phyloP scores from a whole-genome alignment of 2,329 filamentous ascomycete species.

The Aspergillus oerlinghausenensis region DNA sequence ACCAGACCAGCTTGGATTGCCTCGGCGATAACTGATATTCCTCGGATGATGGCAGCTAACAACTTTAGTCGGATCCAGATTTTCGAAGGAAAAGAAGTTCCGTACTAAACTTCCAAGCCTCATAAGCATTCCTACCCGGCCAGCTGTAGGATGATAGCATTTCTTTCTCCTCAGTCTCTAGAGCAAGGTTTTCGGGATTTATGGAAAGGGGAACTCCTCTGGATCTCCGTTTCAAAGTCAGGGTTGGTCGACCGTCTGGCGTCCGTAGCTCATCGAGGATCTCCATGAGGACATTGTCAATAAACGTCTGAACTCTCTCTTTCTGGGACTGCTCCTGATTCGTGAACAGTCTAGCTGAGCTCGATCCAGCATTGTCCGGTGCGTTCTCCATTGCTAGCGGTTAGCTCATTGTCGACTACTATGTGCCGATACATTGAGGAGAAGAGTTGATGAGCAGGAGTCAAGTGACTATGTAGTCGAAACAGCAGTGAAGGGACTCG shows the following conservation, averaged over 20 bases:
- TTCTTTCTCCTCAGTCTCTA: slow-evolving; percentile 21
- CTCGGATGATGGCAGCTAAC: slow-evolving; percentile 51
- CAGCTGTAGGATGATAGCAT: slow-evolving; percentile 43
- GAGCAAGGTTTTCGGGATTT: slow-evolving; percentile 23
- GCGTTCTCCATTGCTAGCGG: not conserved
- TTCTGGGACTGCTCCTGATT: slow-evolving; percentile 1
- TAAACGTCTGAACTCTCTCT: slow-evolving; percentile 25
- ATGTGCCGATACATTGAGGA: not conserved
- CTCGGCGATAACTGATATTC: slow-evolving; percentile 53
- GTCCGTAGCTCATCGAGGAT: slow-evolving; percentile 23
- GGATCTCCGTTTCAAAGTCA: slow-evolving; percentile 27
- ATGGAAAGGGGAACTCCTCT: slow-evolving; percentile 21
- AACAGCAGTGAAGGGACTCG: not conserved
- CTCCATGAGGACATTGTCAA: slow-evolving; percentile 23
- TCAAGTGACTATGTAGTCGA: not conserved
- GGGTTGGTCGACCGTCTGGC: slow-evolving; percentile 23
- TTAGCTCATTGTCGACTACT: not conserved
- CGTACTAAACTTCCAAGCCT: slow-evolving; percentile 52
- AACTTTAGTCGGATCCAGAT: slow-evolving; percentile 8
- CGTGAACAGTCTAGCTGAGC: not conserved
- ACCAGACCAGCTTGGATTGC: slow-evolving; percentile 45
- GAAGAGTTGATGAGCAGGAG: not conserved
- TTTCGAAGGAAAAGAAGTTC: not conserved
- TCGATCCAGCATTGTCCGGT: not conserved
- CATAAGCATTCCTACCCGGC: slow-evolving; percentile 51